phyloP scores from a whole-genome alignment of 768 basidiomycete genomes.

The Cyathus striatus region DNA sequence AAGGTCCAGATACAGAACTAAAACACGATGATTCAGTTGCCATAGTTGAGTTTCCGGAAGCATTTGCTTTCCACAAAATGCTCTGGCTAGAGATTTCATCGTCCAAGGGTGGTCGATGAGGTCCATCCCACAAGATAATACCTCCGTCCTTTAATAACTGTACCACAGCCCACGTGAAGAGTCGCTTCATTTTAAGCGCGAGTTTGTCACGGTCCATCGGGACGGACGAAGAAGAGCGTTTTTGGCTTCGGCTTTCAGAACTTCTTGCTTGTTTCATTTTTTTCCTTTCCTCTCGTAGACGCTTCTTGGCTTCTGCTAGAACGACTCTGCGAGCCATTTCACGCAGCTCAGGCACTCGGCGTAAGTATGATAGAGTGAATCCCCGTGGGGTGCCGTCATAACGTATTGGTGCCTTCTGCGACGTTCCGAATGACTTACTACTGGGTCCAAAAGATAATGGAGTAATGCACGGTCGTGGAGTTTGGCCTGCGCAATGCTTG shows the following conservation, averaged over 20 bases:
- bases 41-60: constrained; percentile 17
- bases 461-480: not conserved
- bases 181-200: constrained; percentile 52
- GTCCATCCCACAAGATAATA: constrained; percentile 70
- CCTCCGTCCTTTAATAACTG: constrained; percentile 68
- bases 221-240: constrained; percentile 1
- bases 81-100: constrained; percentile 16
- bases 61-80: constrained; percentile 46
- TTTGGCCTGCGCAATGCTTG: not conserved
- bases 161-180: constrained; percentile 62
- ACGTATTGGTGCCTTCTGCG: constrained; percentile 1
- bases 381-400: not conserved
- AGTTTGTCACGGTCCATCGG: constrained; percentile 15
- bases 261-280: constrained; percentile 29
- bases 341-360: constrained; percentile 70
- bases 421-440: not conserved
- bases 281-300: constrained; percentile 44
- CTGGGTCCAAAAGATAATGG: constrained; percentile 4
- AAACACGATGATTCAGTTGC: constrained; percentile 24
- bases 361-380: constrained; percentile 70
- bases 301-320: constrained; percentile 50
- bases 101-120: constrained; percentile 30
- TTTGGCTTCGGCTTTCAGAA: constrained; percentile 7
- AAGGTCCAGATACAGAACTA: constrained; percentile 12
- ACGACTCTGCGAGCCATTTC: constrained; percentile 63